Evolutionary conservation across 345 rosid species (phyloP).

Genomic region (Excoecaria cochinchinensis): DNA sequence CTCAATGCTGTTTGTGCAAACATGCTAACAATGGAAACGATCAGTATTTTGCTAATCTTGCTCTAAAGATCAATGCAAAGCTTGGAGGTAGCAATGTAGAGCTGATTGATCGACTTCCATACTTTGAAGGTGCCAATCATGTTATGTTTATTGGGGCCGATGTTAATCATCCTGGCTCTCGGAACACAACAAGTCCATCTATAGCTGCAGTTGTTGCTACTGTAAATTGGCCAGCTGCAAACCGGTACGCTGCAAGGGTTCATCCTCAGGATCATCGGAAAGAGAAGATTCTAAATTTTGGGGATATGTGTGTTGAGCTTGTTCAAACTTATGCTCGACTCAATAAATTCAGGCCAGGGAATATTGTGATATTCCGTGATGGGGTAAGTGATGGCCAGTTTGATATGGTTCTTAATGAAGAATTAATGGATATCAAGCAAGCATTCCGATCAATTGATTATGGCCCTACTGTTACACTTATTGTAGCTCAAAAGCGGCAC

Average conservation of each 20-base stretch:
- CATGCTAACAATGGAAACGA: constrained; percentile 46
- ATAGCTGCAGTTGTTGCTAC: constrained; percentile 85
- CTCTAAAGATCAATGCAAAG: constrained; percentile 87
- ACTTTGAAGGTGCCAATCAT: constrained; percentile 39
- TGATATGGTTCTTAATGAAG: constrained; percentile 79
- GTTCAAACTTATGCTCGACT: constrained; percentile 41
- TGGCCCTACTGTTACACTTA: constrained; percentile 60
- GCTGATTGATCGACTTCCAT: constrained; percentile 53
- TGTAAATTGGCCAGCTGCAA: constrained; percentile 86
- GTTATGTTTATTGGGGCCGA: constrained; percentile 93
- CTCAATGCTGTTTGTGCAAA: constrained; percentile 69
- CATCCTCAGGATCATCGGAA: constrained; percentile 56
- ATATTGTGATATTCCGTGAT: constrained; percentile 75
- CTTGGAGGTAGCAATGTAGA: constrained; percentile 94
- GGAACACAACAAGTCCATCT: constrained; percentile 60
- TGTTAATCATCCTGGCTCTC: constrained; percentile 78
- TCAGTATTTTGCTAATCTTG: constrained; percentile 73
- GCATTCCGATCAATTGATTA: constrained; percentile 38
- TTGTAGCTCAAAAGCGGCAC: constrained; percentile 81
- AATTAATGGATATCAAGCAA: constrained; percentile 53
- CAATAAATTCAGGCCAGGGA: constrained; percentile 48
- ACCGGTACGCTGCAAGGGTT: constrained; percentile 73
- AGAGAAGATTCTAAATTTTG: constrained; percentile 67
- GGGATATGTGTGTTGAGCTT: constrained; percentile 68
- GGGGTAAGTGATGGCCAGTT: constrained; percentile 86